A percentile compares a stretch with the other conserved stretches of the same genome.
Evolutionary conservation across 2,329 filamentous ascomycete species (phyloP).

Genomic region (Orbilia javanica): DNA sequence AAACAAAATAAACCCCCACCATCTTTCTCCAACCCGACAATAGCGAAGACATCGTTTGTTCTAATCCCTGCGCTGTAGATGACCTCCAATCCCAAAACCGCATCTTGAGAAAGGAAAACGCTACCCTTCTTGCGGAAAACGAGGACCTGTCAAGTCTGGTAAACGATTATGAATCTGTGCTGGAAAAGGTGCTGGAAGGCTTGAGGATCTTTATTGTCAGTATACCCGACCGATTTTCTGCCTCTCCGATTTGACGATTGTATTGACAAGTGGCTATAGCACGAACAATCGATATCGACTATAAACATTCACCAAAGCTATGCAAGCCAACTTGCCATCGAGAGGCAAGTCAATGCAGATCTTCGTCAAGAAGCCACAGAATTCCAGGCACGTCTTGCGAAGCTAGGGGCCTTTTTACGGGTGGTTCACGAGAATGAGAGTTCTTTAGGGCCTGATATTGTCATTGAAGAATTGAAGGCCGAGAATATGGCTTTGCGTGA

Average conservation of each 20-base stretch:
- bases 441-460: constrained; percentile 60
- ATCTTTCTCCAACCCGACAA: not conserved
- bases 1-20: too few relatives aligned
- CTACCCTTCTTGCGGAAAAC: constrained; percentile 60
- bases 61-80: not conserved
- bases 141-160: constrained; percentile 61
- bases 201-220: constrained; percentile 61
- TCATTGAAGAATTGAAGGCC: constrained; percentile 61
- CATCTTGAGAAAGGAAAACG: constrained; percentile 60
- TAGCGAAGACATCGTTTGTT: not conserved
- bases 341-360: constrained; percentile 61
- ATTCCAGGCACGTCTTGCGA: constrained; percentile 60
- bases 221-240: not conserved
- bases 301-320: constrained; percentile 63
- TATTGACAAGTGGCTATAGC: constrained; percentile 38
- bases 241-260: not conserved
- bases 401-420: constrained; percentile 59
- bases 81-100: constrained; percentile 59
- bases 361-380: constrained; percentile 62
- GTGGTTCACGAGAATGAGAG: constrained; percentile 61
- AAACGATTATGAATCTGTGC: constrained; percentile 61
- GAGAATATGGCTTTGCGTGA: constrained; percentile 62
- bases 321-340: constrained; percentile 61
- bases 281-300: constrained; percentile 62
- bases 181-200: constrained; percentile 62